Evolutionary conservation across 768 basidiomycete genomes (phyloP), one percentile per base, ranked within the genome.

Genomic region (Lentinula detonsa): DNA sequence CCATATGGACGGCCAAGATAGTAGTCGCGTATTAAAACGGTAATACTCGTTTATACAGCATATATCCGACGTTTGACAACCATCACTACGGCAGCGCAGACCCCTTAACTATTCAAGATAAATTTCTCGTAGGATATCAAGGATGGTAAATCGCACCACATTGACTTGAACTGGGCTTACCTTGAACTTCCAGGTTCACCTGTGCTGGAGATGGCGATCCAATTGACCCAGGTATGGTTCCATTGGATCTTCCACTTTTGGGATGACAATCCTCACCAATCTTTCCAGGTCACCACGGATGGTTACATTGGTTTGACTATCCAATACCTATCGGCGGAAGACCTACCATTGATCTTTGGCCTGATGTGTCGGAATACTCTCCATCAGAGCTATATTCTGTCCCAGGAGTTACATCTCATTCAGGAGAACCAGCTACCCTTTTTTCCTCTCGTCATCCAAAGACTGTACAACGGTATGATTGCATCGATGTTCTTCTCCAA

Each of bases 101-200:
- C 68, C 84, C 91, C 28, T 80, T 80, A 5, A 91, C 90, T 9
- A 91, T 94, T 51, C 88, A 91, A 60, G 83, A 91, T 74, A 94
- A 93, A 68, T 85, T 92, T 65, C 72, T 94, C 34, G 88, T 93
- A 0, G 91, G 91, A 39, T 93, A 93, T 70, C 92, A 93, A 73
- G 92, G 91, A 70, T 93, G 91, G 91, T 90, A 57, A 60, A 83
- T 33, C 5, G 46, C 18, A 33, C 11, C 15, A n/a, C 13, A 39
- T 39, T 39, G 37, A 39, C 7, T 45, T 28, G 28, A 43, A 5
- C 8, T 4, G 16, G 18, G 28, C 11, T 28, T 16, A 8, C 11
- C 21, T 5, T 23, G 16, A 43, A 62, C 49, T 33, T 40, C 42
- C 8, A 90, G 89, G 89, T 91, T 89, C 67, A 85, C 85, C 21